A percentile compares a stretch with the other conserved stretches of the same genome.
phyloP scores from a whole-genome alignment of 306 rosid species.

The Cajanus cajan region DNA sequence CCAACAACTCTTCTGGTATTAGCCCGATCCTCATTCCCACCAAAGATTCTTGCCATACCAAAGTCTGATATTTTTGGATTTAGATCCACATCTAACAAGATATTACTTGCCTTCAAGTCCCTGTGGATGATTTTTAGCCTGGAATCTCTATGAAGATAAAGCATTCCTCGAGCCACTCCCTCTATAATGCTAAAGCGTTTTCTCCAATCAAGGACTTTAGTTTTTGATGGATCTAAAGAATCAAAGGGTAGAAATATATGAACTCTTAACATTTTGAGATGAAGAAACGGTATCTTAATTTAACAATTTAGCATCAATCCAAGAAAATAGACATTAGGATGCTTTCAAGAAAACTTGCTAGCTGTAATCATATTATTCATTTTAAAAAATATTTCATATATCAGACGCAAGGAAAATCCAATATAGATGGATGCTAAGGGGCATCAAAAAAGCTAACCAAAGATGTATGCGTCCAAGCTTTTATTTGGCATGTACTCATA shows the following conservation, averaged over 20 bases:
- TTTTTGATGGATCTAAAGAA: not conserved
- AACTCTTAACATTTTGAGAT: no score
- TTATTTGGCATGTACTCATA: conserved; percentile 47
- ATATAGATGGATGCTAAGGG: not conserved
- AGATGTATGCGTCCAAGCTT: conserved; percentile 32
- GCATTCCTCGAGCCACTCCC: conserved; percentile 22
- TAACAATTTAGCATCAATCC: not conserved
- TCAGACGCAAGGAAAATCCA: not conserved
- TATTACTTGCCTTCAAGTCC: conserved; percentile 30
- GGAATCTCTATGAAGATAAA: conserved; percentile 33
- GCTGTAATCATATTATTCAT: not conserved
- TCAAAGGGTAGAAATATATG: not conserved
- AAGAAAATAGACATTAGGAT: not conserved
- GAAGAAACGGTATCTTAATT: not conserved
- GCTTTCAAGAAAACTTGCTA: not conserved
- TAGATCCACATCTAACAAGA: conserved; percentile 17
- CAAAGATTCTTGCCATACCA: conserved; percentile 31
- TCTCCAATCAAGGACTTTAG: conserved; percentile 15
- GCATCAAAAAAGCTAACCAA: conserved; percentile 28
- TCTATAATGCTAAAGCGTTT: conserved; percentile 16
- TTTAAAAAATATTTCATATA: not conserved
- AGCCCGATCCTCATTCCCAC: conserved; percentile 7
- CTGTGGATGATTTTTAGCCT: conserved; percentile 25
- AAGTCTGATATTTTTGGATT: conserved; percentile 34
- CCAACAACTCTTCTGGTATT: conserved; percentile 27